A percentile compares a stretch with the other conserved stretches of the same genome.
phyloP scores from a whole-genome alignment of 768 basidiomycete genomes.

The Amanita rubescens region DNA sequence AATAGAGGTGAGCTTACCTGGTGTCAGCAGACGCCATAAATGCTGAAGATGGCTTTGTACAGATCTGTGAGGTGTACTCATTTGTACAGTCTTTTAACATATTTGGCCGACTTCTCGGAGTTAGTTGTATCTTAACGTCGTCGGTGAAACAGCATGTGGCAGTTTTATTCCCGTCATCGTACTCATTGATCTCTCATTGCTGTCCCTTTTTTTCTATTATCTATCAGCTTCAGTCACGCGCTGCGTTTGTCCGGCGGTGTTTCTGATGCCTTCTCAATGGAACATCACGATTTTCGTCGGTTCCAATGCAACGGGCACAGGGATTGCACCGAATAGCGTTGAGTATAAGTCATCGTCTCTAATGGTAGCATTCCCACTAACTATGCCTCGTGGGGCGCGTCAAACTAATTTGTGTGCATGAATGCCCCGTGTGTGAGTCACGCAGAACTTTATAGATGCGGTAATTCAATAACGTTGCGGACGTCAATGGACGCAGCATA shows the following conservation, averaged over 20 bases:
- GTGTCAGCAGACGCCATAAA: neutral
- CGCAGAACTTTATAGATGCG: neutral
- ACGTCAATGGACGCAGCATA: neutral
- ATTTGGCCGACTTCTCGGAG: conserved; percentile 5
- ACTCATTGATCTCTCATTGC: conserved; percentile 4
- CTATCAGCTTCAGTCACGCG: neutral
- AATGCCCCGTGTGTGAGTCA: neutral
- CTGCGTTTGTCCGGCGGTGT: neutral
- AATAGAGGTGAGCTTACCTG: conserved; percentile 16
- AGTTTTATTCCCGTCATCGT: conserved; percentile 5
- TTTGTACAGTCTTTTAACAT: conserved; percentile 5
- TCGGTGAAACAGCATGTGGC: conserved; percentile 7
- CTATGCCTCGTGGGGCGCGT: conserved; percentile 4
- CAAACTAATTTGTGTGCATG: neutral
- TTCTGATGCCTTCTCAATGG: neutral
- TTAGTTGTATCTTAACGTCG: conserved; percentile 8
- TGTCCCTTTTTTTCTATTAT: neutral
- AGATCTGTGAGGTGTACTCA: conserved; percentile 2
- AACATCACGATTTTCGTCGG: neutral
- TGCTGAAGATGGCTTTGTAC: neutral
- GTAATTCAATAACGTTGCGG: neutral
- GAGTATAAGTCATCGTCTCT: conserved; percentile 6
- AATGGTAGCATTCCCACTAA: conserved; percentile 5
- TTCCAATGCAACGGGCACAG: neutral
- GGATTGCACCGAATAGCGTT: conserved; percentile 3